These are phyloP conservation scores for Trifolium fragiferum DNA, from an alignment of 306 rosid genomes.

Conservation along the genomic window DNA sequence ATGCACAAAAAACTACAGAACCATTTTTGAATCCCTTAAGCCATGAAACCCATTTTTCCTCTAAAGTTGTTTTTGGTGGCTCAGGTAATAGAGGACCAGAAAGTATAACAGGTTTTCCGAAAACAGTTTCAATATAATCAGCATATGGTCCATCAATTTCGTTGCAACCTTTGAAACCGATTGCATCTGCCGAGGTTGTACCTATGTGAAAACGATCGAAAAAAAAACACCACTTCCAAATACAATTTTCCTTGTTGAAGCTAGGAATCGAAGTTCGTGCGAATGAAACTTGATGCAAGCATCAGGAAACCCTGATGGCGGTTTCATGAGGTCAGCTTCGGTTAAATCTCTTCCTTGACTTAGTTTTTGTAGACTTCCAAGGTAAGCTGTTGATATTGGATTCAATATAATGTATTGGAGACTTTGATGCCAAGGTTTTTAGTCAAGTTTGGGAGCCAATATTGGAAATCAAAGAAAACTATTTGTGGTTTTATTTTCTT, in stretches of 20 bases:
- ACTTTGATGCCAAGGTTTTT: constrained; percentile 37
- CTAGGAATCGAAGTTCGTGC: constrained; percentile 19
- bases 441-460: constrained; percentile 42
- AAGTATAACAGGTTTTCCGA: constrained; percentile 32
- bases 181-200: not conserved
- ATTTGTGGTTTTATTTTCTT: constrained; percentile 22
- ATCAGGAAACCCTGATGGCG: constrained; percentile 34
- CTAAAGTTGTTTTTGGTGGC: not conserved
- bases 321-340: constrained; percentile 27
- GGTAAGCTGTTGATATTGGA: constrained; percentile 27
- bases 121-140: constrained; percentile 22
- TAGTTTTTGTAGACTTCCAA: not conserved
- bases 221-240: constrained; percentile 39
- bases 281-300: constrained; percentile 14
- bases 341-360: constrained; percentile 20
- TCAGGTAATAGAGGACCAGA: constrained; percentile 49
- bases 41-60: constrained; percentile 37
- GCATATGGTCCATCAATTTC: constrained; percentile 38
- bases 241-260: not conserved
- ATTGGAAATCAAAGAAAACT: constrained; percentile 41
- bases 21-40: constrained; percentile 4
- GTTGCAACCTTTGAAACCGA: constrained; percentile 39
- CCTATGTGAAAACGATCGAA: not conserved
- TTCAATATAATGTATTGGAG: not conserved
- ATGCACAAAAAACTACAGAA: constrained; percentile 37